Percentiles rank a stretch among this genome's conserved stretches.
Evolutionary conservation across 2,329 filamentous ascomycete genomes (phyloP).

Genomic region (Colletotrichum plurivorum): DNA sequence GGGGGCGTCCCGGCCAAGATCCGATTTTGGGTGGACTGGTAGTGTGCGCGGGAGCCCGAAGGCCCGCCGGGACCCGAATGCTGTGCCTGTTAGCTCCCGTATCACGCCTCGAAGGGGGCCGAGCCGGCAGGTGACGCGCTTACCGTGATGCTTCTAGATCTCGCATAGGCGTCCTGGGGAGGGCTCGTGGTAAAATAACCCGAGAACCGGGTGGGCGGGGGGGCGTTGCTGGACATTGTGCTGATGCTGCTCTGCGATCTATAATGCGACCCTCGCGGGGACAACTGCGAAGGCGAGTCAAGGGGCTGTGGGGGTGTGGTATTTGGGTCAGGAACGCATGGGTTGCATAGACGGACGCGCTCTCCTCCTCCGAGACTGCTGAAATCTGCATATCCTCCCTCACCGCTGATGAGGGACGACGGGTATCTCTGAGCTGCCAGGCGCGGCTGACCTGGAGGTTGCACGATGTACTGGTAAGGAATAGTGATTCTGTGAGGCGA

Average conservation of each 20-base stretch:
- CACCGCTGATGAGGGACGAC: slow-evolving; percentile 56
- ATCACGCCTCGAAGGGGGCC: not conserved
- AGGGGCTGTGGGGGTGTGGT: slow-evolving; percentile 65
- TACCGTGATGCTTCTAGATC: slow-evolving; percentile 39
- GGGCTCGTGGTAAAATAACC: slow-evolving; percentile 53
- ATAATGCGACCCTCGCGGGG: slow-evolving; percentile 55
- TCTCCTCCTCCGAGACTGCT: slow-evolving; percentile 67
- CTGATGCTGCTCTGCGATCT: slow-evolving; percentile 62
- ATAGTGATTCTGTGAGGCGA: slow-evolving; percentile 97
- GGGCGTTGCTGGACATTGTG: slow-evolving; percentile 48
- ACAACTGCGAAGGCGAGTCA: slow-evolving; percentile 50
- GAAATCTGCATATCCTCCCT: slow-evolving; percentile 59
- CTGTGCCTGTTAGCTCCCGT: slow-evolving; percentile 41
- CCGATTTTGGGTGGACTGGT: slow-evolving; percentile 54
- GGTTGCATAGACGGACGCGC: slow-evolving; percentile 72
- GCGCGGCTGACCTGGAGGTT: slow-evolving; percentile 69
- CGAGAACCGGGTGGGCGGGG: slow-evolving; percentile 51
- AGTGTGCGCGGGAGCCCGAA: slow-evolving; percentile 47
- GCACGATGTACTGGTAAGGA: slow-evolving; percentile 92
- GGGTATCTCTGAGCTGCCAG: slow-evolving; percentile 53
- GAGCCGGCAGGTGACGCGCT: not conserved
- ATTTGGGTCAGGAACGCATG: slow-evolving; percentile 74
- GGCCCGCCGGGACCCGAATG: slow-evolving; percentile 45
- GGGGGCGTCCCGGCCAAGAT: slow-evolving; percentile 58
- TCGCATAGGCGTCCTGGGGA: slow-evolving; percentile 51